A percentile compares a stretch with the other conserved stretches of the same genome.
phyloP scores from a whole-genome alignment of 495 filamentous ascomycete species.

The Xylaria acuta region DNA sequence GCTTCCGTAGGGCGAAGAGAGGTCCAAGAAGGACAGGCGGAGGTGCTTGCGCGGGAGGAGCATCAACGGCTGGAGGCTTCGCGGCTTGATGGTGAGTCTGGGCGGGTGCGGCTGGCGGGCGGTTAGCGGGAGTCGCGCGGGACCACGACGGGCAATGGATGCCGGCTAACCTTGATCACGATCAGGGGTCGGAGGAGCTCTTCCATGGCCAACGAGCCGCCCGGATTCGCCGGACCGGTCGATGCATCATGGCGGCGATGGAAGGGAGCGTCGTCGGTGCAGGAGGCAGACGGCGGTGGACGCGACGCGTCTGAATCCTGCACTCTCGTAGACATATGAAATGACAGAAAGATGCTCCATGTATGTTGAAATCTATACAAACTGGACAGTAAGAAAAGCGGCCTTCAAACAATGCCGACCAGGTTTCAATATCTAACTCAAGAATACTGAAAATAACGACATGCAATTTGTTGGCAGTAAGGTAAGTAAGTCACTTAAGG shows the following conservation, averaged over 20 bases:
- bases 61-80: conserved; percentile 65
- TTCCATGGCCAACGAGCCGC: conserved; percentile 46
- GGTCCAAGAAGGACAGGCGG: conserved; percentile 66
- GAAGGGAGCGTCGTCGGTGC: conserved; percentile 39
- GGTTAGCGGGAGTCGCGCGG: conserved; percentile 27
- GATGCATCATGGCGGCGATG: conserved; percentile 26
- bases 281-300: conserved; percentile 40
- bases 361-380: conserved; percentile 17
- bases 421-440: not conserved
- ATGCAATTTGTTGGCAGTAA: not conserved
- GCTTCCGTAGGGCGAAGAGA: conserved; percentile 55
- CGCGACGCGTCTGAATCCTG: conserved; percentile 48
- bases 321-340: conserved; percentile 43
- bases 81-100: conserved; percentile 62
- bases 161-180: conserved; percentile 51
- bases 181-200: conserved; percentile 56
- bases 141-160: not conserved
- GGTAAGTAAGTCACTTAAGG: not conserved
- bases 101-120: conserved; percentile 62
- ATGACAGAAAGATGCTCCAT: conserved; percentile 31
- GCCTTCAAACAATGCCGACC: not conserved
- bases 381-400: not conserved
- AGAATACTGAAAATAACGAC: not conserved
- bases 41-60: conserved; percentile 66
- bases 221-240: conserved; percentile 25